phyloP scores from a whole-genome alignment of 345 rosid genomes.

The Erucastrum elatum region DNA sequence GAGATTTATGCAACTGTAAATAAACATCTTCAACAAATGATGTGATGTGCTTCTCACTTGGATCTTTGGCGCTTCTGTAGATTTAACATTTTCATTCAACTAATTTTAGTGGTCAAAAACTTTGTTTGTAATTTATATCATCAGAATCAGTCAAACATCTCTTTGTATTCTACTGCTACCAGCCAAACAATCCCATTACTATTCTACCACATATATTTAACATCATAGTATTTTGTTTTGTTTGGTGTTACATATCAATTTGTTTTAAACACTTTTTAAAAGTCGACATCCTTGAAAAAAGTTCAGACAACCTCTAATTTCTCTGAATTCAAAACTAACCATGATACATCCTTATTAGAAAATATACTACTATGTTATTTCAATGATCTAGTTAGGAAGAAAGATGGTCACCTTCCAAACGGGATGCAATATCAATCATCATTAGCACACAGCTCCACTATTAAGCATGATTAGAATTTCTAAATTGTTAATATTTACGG shows the following conservation, averaged over 20 bases:
- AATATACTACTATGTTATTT: background rate
- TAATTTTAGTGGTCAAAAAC: background rate
- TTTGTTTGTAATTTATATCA: background rate
- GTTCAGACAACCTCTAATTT: background rate
- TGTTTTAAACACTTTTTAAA: background rate
- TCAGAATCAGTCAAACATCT: background rate
- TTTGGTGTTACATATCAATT: background rate
- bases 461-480: background rate
- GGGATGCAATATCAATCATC: background rate
- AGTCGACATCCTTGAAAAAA: background rate
- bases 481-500: background rate
- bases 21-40: constrained; percentile 17
- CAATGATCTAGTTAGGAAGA: background rate
- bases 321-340: background rate
- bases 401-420: background rate
- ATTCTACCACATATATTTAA: background rate
- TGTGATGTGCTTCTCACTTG: constrained; percentile 25
- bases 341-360: background rate
- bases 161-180: background rate
- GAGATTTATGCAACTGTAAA: constrained; percentile 21
- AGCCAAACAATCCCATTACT: background rate
- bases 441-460: background rate
- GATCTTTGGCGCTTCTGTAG: constrained; percentile 9
- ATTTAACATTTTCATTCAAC: background rate
- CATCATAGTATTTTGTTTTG: background rate